Percentiles rank a stretch among this genome's conserved stretches.
Evolutionary conservation across 1,139 yeast species (phyloP).

Genomic region (Yamadazyma dushanensis): DNA sequence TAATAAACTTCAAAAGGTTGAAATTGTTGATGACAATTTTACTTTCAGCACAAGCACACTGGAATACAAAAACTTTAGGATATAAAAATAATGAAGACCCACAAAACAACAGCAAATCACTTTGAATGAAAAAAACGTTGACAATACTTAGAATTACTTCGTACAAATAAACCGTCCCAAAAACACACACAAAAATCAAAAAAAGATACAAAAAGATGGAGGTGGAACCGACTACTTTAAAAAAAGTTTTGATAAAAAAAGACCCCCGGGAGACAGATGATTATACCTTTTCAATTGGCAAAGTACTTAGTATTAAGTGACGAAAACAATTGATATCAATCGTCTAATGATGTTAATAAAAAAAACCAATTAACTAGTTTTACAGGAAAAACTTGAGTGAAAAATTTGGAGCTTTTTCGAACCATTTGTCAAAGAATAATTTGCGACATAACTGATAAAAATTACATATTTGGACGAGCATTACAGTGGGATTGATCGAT

Average conservation of each 20-base stretch:
- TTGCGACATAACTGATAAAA: not conserved
- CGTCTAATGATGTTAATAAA: not conserved
- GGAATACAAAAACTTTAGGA: conserved; percentile 1
- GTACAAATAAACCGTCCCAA: conserved; percentile 2
- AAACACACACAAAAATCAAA: conserved; percentile 3
- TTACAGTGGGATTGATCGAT: too few relatives aligned
- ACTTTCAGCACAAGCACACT: conserved; percentile 1
- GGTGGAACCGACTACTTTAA: not conserved
- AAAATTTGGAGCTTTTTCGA: not conserved
- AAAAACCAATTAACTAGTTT: not conserved
- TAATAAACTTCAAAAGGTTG: not conserved
- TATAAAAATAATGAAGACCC: conserved; percentile 3
- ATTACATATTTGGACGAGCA: not conserved
- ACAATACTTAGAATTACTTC: not conserved
- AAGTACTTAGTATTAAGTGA: too few relatives aligned
- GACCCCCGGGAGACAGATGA: not conserved
- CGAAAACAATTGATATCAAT: not conserved
- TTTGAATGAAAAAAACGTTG: not conserved
- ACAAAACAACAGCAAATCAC: conserved; percentile 3
- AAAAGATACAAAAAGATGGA: conserved; percentile 4
- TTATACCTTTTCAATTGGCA: too few relatives aligned
- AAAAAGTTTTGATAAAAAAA: conserved; percentile 1
- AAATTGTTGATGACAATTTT: not conserved
- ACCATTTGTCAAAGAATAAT: not conserved
- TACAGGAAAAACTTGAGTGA: conserved; percentile 1